Base-by-base conservation (phyloP, 2,329 filamentous ascomycete species). In the Talaromyces sp. region DNA sequence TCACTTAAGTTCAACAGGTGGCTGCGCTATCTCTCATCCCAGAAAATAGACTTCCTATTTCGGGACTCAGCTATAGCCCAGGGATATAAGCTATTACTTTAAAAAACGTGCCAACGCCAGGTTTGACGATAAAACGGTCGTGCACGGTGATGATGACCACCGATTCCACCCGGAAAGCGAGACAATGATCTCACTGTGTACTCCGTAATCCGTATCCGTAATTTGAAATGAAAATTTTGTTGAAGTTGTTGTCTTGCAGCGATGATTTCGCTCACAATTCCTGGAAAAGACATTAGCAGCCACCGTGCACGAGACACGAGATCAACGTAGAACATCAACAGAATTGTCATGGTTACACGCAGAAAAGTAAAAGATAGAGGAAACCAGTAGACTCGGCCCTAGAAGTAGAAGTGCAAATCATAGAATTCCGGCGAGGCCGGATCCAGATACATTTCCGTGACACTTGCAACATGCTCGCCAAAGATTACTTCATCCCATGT, bases 51-150 rank as follows among this genome's bases (percentile, higher is more conserved):
- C 29, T 38, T 38, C 31, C 31, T 38, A 22, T 15, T 56, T 34
- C 19, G 29, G 19, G 2, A 36, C 29, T 56, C 49, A 53, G 2
- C 6, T 56, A 56, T 56, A 25, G 53, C 8, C 19, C 53, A 56
- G 53, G 53, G 11, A 15, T 56, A 22, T 22, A 5, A 15, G n/a
- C 31, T 56, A 56, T 56, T 56, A 56, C 53, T 56, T 36, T 36
- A 36, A 36, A 56, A 54, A 56, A 56, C 29, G 53, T 56, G 53
- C 53, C 10, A 11, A 38, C 53, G 19, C 51, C 31, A 56, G 10
- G 29, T 56, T 36, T 22, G 53, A 56, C 53, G 19, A 38, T 56
- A 56, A 56, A 56, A 56, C 53, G 53, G 53, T 38, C 53, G 53
- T 56, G 29, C 31, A 56, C 31, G n/a, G 53, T n/a, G 31, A 36